Base-by-base conservation (phyloP, 768 basidiomycete species). In the Macrocybe gigantea region DNA sequence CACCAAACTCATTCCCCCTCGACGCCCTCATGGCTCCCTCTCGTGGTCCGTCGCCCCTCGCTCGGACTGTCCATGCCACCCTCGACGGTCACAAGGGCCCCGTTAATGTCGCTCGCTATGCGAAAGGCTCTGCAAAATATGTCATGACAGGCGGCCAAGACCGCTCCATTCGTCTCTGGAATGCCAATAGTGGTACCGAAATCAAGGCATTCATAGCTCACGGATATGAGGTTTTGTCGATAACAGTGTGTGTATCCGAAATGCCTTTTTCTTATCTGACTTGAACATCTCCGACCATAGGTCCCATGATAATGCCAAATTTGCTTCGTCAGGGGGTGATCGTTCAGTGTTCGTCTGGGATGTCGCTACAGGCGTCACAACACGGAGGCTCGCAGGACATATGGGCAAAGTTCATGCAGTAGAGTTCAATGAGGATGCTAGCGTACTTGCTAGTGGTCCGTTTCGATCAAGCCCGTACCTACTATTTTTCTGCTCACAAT, bases 311-410 rank as follows among this genome's bases (percentile, higher is more conserved):
- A 99, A 99, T 69, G 83, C 87, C 30, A 86, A 87, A 58, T 93
- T 99, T 57, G 93, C 86, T 10, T 94, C 91, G 3, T 90, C 86
- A 15, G 95, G 95, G 32, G 95, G 95, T 5, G 95, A 99, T 65
- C 82, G 91, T 53, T 83, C 85, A 44, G 83, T 96, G 1, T 96
- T 96, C 56, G 66, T 96, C 15, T 98, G 95, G 95, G 96, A 99
- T 60, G 96, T 99, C 7, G 80, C 85, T 12, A 80, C 87, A 32
- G 95, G 91, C 9, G 77, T 81, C 39, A 92, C 94, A 1, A 83
- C 84, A 37, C 75, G 93, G 36, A 76, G 94, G 47, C 74, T 96
- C 51, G 68, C 88, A 12, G 96, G 93, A 0, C 96, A 99, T 64
- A 79, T 90, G 74, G 80, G 90, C 12, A 93, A 92, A 61, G 87